Percentiles rank a stretch among this genome's conserved stretches.
Conservation (phyloP, 257 asterid genomes). For the Catharanthus roseus region DNA sequence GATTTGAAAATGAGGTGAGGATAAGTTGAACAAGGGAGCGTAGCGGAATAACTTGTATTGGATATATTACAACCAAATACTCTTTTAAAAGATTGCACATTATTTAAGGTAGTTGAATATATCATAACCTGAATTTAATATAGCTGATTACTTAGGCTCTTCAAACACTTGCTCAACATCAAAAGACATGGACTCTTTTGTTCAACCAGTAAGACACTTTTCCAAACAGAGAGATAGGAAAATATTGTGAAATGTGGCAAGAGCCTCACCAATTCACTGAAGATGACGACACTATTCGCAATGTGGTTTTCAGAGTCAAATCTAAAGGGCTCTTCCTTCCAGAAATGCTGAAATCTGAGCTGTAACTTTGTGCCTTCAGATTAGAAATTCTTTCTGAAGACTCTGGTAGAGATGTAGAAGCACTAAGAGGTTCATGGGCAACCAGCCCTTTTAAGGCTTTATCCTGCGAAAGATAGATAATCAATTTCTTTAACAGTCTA, state of each 20-base stretch:
- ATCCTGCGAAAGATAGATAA: conserved; percentile 42
- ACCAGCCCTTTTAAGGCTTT: conserved; percentile 77
- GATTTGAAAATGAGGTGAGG: not conserved
- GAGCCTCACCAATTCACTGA: conserved; percentile 75
- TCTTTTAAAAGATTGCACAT: not conserved
- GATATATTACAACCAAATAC: not conserved
- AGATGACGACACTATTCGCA: conserved; percentile 62
- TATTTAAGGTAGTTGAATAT: not conserved
- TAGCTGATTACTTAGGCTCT: conserved; percentile 2
- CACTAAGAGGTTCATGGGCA: conserved; percentile 44
- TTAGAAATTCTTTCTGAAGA: conserved; percentile 31
- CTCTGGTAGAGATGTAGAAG: conserved; percentile 36
- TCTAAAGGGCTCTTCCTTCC: conserved; percentile 71
- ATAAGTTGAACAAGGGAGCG: not conserved
- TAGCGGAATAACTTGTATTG: not conserved
- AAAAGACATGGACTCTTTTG: not conserved
- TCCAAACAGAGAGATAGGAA: not conserved
- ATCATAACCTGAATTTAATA: not conserved
- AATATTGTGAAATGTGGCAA: not conserved
- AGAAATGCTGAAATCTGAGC: conserved; percentile 50
- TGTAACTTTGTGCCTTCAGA: conserved; percentile 26
- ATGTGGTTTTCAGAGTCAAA: conserved; percentile 70
- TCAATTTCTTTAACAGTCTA: not conserved
- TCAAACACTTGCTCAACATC: not conserved
- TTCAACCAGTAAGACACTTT: not conserved